phyloP scores from a whole-genome alignment of 495 filamentous ascomycete genomes.

The Penicillium macrosclerotiorum region DNA sequence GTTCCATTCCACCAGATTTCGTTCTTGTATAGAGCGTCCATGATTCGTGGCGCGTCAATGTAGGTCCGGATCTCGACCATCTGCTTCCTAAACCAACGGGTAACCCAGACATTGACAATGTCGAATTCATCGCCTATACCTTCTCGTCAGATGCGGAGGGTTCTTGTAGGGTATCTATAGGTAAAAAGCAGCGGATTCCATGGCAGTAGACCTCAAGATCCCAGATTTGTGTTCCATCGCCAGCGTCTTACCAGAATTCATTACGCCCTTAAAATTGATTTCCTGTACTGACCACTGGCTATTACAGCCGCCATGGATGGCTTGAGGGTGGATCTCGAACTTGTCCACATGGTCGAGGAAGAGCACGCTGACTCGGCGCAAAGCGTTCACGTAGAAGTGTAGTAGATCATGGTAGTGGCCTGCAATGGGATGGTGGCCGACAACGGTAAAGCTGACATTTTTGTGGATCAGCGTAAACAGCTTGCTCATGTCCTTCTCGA shows the following conservation, averaged over 20 bases:
- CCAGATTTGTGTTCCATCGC: background rate
- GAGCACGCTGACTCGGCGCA: conserved; percentile 31
- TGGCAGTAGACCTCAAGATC: background rate
- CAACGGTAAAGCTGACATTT: conserved; percentile 33
- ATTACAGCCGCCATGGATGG: conserved; percentile 37
- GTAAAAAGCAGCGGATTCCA: no score
- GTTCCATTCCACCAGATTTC: conserved; percentile 40
- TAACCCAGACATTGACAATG: conserved; percentile 39
- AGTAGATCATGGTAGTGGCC: conserved; percentile 34
- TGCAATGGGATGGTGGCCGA: conserved; percentile 37
- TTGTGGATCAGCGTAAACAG: conserved; percentile 37
- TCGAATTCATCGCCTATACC: conserved; percentile 29
- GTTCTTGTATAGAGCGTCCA: conserved; percentile 32
- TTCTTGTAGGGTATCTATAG: background rate
- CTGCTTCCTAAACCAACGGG: conserved; percentile 31
- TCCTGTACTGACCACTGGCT: conserved; percentile 35
- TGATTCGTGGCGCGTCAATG: conserved; percentile 30
- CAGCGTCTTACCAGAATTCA: conserved; percentile 31
- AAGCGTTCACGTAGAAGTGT: conserved; percentile 39
- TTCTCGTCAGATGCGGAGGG: background rate
- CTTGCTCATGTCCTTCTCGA: conserved; percentile 38
- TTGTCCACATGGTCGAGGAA: conserved; percentile 33
- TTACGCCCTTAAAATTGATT: conserved; percentile 31
- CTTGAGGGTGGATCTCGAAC: conserved; percentile 34
- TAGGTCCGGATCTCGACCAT: conserved; percentile 40